Conservation (phyloP, 192 early-diverging fungal species). For the Coemansia sp. region DNA sequence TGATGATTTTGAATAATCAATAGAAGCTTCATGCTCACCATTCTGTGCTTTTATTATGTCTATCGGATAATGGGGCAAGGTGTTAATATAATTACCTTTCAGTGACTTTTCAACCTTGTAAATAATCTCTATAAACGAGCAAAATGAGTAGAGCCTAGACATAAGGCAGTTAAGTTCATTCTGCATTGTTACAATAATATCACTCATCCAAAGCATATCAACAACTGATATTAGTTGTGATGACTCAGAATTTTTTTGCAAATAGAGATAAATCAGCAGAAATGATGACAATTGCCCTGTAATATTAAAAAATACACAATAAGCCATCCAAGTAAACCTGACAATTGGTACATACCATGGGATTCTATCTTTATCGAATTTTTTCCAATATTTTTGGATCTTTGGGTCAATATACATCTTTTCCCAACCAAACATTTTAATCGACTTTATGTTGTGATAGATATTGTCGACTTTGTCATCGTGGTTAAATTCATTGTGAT, state of each 20-base stretch:
- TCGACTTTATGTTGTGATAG: slow-evolving; percentile 27
- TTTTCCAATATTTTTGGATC: slow-evolving; percentile 6
- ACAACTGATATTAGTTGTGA: slow-evolving; percentile 7
- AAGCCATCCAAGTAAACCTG: not conserved
- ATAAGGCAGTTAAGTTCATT: not conserved
- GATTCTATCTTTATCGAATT: not conserved
- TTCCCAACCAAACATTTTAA: slow-evolving; percentile 44
- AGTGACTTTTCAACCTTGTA: slow-evolving; percentile 13
- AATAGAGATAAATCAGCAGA: slow-evolving; percentile 15
- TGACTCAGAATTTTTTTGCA: not conserved
- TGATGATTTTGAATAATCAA: not conserved
- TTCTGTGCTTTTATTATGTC: not conserved
- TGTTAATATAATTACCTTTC: slow-evolving; percentile 18
- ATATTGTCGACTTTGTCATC: slow-evolving; percentile 20
- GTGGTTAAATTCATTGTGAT: not conserved
- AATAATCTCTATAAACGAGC: not conserved
- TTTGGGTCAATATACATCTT: slow-evolving; percentile 10
- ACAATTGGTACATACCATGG: not conserved
- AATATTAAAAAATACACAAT: not conserved
- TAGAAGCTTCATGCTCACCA: not conserved
- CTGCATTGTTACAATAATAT: not conserved
- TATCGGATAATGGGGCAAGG: slow-evolving; percentile 5
- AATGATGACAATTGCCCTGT: slow-evolving; percentile 9
- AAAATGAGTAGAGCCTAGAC: not conserved
- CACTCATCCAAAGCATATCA: slow-evolving; percentile 18